phyloP scores from a whole-genome alignment of 1,284 basidiomycete species.

The Ustilago hordei region DNA sequence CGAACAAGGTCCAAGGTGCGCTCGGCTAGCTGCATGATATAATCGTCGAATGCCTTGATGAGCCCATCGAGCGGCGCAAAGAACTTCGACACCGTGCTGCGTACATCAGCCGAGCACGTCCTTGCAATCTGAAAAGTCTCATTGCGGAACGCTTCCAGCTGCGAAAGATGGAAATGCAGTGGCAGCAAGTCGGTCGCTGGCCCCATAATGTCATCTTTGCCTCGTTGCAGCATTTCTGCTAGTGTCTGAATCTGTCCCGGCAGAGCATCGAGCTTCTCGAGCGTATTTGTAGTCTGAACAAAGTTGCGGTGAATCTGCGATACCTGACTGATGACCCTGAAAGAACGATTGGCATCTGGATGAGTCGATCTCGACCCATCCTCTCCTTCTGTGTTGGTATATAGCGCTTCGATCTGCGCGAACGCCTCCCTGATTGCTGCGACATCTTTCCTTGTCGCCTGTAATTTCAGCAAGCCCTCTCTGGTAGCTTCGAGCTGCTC shows the following conservation, averaged over 20 bases:
- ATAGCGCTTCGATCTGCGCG: constrained; percentile 82
- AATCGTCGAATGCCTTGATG: constrained; percentile 85
- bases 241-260: constrained; percentile 83
- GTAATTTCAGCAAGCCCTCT: constrained; percentile 86
- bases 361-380: constrained; percentile 30
- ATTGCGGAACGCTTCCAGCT: constrained; percentile 92
- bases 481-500: constrained; percentile 92
- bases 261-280: constrained; percentile 90
- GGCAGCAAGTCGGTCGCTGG: constrained; percentile 87
- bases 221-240: constrained; percentile 81
- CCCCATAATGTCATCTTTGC: constrained; percentile 80
- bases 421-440: constrained; percentile 93
- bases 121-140: constrained; percentile 65
- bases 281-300: constrained; percentile 93
- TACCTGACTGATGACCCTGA: constrained; percentile 73
- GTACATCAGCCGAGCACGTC: constrained; percentile 77
- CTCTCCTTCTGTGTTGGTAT: constrained; percentile 34
- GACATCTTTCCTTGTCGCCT: constrained; percentile 84
- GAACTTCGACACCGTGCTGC: constrained; percentile 79
- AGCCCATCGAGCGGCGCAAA: constrained; percentile 89
- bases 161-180: constrained; percentile 88
- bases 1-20: constrained; percentile 82
- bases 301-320: constrained; percentile 96
- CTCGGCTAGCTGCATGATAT: constrained; percentile 82
- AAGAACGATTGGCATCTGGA: constrained; percentile 51